phyloP scores from a whole-genome alignment of 192 early-diverging fungal species.

The Umbelopsis sp. region DNA sequence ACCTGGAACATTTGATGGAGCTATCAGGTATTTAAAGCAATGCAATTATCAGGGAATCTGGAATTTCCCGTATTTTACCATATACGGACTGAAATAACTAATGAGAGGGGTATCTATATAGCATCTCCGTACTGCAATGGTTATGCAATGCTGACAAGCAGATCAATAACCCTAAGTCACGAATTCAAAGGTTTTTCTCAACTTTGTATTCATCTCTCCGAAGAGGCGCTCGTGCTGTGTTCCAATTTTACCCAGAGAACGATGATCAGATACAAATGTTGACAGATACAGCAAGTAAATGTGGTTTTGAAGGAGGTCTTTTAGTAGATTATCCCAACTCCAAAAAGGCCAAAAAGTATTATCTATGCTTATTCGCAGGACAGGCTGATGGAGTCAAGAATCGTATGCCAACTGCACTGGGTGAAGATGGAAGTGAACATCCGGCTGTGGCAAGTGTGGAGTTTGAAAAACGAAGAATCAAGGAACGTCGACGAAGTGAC shows the following conservation, averaged over 20 bases:
- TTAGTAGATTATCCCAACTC: conserved; percentile 97
- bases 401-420: conserved; percentile 63
- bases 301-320: conserved; percentile 95
- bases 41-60: neutral
- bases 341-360: conserved; percentile 96
- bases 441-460: conserved; percentile 44
- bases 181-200: conserved; percentile 88
- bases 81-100: neutral
- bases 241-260: conserved; percentile 99
- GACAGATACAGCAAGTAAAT: conserved; percentile 81
- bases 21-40: conserved; percentile 62
- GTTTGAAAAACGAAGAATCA: conserved; percentile 45
- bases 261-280: conserved; percentile 93
- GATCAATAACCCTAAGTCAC: conserved; percentile 81
- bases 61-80: conserved; percentile 6
- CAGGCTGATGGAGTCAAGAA: conserved; percentile 59
- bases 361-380: conserved; percentile 95
- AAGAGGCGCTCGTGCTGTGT: conserved; percentile 90
- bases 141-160: conserved; percentile 96
- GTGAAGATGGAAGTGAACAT: conserved; percentile 57
- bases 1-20: conserved; percentile 96
- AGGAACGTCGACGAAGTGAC: conserved; percentile 34
- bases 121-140: conserved; percentile 97
- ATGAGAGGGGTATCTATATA: conserved; percentile 26
- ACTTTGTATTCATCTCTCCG: conserved; percentile 89